Base-by-base conservation (phyloP, 352 stramenopile genomes). In the Phytophthora fragariaefolia region DNA sequence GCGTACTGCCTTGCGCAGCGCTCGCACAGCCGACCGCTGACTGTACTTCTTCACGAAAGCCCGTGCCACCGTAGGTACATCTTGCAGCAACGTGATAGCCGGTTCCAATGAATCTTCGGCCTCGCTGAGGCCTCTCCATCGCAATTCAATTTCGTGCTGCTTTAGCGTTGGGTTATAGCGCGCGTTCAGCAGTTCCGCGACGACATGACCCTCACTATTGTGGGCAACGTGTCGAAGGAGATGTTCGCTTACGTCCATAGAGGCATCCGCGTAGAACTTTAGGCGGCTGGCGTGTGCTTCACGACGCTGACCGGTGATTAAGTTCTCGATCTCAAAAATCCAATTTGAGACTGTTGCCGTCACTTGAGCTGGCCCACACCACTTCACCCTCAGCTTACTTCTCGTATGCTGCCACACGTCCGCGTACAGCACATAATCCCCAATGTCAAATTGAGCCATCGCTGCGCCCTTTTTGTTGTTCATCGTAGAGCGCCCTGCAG, bases 241-340 rank as follows among this genome's bases (percentile, higher is more conserved):
- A 17, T 71, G 45, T 45, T 61, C 45, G 2, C 28, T 52, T 20
- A 71, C 27, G 17, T 67, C 17, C 4, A 56, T 34, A 2, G 26
- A 45, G 2, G 4, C 13, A 48, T 67, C 66, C 1, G 60, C 50
- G 27, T 74, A 74, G 28, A 67, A 72, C 13, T 66, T 49, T 1
- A 72, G 15, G 3, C 57, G 55, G 4, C 34, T 65, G 10, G 49
- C 17, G 38, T 66, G 34, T 4, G 5, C 34, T 6, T 43, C 15
- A 9, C 9, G n/a, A 4, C 10, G 7, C 15, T 20, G 34, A 0
- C 34, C 34, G 0, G 34, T 43, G 2, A 43, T 20, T 6, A 43
- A 3, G 3, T 43, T 43, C 34, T 43, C 15, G 13, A 43, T 43
- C 34, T 20, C 34, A 17, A 43, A 43, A 0, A 43, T 43, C 34